phyloP scores from a whole-genome alignment of 1,139 yeast genomes.

The Petasospora fabianii region DNA sequence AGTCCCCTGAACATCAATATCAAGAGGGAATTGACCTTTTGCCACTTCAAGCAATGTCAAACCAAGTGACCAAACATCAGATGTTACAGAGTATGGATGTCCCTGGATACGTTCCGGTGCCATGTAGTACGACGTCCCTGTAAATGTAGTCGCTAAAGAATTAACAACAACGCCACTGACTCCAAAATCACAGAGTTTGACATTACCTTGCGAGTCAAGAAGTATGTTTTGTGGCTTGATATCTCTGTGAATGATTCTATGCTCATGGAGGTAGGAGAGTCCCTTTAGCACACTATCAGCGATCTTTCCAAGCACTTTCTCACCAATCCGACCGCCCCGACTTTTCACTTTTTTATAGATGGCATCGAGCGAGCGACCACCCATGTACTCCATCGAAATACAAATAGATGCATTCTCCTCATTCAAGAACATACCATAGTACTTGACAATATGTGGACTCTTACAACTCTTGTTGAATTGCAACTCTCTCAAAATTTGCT shows the following conservation, averaged over 20 bases:
- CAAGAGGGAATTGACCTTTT: constrained; percentile 76
- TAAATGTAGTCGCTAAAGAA: constrained; percentile 91
- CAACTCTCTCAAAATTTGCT: constrained; percentile 83
- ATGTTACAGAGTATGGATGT: constrained; percentile 88
- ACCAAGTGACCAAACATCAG: constrained; percentile 96
- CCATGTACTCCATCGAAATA: constrained; percentile 97
- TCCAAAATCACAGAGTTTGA: constrained; percentile 96
- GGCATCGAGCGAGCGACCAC: constrained; percentile 86
- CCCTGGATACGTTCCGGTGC: constrained; percentile 97
- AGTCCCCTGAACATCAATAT: constrained; percentile 35
- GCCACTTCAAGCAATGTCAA: constrained; percentile 90
- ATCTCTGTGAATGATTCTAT: constrained; percentile 86
- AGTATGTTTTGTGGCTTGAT: constrained; percentile 91
- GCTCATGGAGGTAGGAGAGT: constrained; percentile 79
- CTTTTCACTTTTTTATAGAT: constrained; percentile 64
- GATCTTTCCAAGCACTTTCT: constrained; percentile 83
- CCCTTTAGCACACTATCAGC: constrained; percentile 86
- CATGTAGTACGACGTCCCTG: constrained; percentile 97
- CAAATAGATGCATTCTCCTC: constrained; percentile 73
- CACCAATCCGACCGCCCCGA: constrained; percentile 84
- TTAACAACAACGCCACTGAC: constrained; percentile 96
- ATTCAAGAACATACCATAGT: constrained; percentile 86
- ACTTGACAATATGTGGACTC: constrained; percentile 81
- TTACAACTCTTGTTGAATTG: constrained; percentile 81
- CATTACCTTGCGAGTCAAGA: constrained; percentile 69